phyloP scores from a whole-genome alignment of 129 eudicot genomes.

The Chrysanthemum lavandulifolium region DNA sequence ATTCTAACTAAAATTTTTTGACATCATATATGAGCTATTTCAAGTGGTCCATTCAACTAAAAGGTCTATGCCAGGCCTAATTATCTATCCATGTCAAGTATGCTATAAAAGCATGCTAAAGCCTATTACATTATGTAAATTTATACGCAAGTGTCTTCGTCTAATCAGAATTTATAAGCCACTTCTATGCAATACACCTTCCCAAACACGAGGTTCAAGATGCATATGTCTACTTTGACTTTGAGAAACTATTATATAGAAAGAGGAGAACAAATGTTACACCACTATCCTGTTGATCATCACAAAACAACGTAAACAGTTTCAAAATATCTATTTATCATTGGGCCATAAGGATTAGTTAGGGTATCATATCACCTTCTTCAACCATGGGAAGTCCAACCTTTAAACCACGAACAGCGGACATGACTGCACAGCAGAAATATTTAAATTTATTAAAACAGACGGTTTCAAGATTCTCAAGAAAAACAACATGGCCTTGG shows the following conservation, averaged over 20 bases:
- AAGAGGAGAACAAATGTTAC: too few relatives aligned
- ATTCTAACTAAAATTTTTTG: background rate
- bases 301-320: too few relatives aligned
- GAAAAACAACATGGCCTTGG: conserved; percentile 11
- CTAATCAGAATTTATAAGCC: background rate
- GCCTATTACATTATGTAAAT: background rate
- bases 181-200: background rate
- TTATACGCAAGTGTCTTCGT: background rate
- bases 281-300: too few relatives aligned
- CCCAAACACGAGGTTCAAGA: background rate
- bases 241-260: too few relatives aligned
- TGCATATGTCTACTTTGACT: too few relatives aligned
- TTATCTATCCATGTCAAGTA: background rate
- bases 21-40: background rate
- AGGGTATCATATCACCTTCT: conserved; percentile 52
- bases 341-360: conserved; percentile 11
- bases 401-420: conserved; percentile 90
- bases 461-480: conserved; percentile 9
- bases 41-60: background rate
- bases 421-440: conserved; percentile 58
- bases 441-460: conserved; percentile 10
- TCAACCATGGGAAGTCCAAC: conserved; percentile 60
- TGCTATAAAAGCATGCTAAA: background rate
- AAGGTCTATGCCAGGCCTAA: background rate
- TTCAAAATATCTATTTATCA: background rate